Evolutionary conservation across 2,329 filamentous ascomycete genomes (phyloP), one percentile per base, ranked within the genome.

Genomic region (Colletotrichum orchidophilum): DNA sequence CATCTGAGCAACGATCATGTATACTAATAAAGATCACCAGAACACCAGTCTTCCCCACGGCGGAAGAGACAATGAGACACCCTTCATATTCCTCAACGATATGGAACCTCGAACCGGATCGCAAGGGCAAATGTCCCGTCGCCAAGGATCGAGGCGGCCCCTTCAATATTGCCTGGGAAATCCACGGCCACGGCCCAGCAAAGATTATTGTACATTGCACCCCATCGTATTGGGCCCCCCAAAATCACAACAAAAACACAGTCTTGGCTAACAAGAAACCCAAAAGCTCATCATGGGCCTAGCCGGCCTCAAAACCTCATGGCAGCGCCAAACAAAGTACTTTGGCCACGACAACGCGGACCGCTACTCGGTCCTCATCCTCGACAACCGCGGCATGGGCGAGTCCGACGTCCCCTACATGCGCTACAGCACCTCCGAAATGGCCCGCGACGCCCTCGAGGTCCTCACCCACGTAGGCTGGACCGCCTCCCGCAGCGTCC

Each of bases 381-480:
- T 94, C 74, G 95, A 97, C 83, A 97, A 97, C 82, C 90, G 95
- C 75, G 94, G 95, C 73, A 92, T 97, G 78, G 95, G 95, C 67
- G 87, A 88, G 73, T 94, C 92, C 59, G 93, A 93, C 82, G 95
- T 93, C 80, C 95, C 95, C 0, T 78, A 93, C 26, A 85, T 88
- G 76, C 89, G 94, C 52, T 97, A 97, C 84, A 92, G 92, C 33
- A 96, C 94, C 2, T 91, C 88, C 49, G 92, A 94, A 75, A 97
- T 97, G 94, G 95, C 95, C 26, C 88, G 86, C 71, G 95, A 97
- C 81, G 81, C 89, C 27, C 78, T 95, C 74, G 93, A 96, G 76
- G 83, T 96, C 21, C 80, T 89, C 31, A 87, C 91, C 74, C 88
- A 93, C 76, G 79, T 96, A 11, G 90, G 90, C 73, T 97, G 93